Evolutionary conservation across 345 rosid species (phyloP).

Genomic region (Euclidium syriacum): DNA sequence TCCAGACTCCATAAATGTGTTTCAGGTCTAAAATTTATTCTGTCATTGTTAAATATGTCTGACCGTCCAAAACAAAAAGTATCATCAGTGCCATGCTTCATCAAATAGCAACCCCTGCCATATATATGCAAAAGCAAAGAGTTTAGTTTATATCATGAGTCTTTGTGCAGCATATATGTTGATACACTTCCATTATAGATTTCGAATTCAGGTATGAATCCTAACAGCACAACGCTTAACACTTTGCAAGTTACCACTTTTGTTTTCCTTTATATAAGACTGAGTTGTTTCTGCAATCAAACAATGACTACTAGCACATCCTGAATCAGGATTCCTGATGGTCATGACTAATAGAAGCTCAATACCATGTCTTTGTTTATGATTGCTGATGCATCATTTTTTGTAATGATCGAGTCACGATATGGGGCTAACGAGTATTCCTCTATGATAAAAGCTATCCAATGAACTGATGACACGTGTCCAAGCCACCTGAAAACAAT

Average conservation of each 20-base stretch:
- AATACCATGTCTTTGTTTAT: too few species aligned
- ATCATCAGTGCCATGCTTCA: conserved; percentile 48
- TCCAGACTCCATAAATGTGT: conserved; percentile 49
- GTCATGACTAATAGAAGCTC: too few species aligned
- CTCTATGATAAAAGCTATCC: too few species aligned
- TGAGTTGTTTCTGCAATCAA: conserved; percentile 38
- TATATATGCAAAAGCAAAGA: conserved; percentile 10
- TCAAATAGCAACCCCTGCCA: conserved; percentile 59
- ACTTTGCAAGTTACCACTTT: conserved; percentile 32
- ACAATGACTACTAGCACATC: conserved; percentile 28
- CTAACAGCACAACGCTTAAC: conserved; percentile 53
- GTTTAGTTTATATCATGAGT: neutral
- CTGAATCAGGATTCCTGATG: too few species aligned
- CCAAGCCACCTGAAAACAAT: too few species aligned
- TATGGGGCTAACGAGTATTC: too few species aligned
- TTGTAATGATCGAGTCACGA: too few species aligned
- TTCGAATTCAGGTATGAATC: conserved; percentile 37
- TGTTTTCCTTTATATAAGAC: conserved; percentile 28
- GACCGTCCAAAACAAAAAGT: conserved; percentile 39
- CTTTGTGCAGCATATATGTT: neutral
- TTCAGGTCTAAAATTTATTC: conserved; percentile 38
- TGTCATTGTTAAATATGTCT: conserved; percentile 29
- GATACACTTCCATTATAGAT: conserved; percentile 26
- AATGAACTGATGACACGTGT: too few species aligned
- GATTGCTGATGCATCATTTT: too few species aligned